Evolutionary conservation across 805 yeast species (phyloP), one percentile per base, ranked within the genome.

Genomic region (Vanderwaltozyma tropicalis): DNA sequence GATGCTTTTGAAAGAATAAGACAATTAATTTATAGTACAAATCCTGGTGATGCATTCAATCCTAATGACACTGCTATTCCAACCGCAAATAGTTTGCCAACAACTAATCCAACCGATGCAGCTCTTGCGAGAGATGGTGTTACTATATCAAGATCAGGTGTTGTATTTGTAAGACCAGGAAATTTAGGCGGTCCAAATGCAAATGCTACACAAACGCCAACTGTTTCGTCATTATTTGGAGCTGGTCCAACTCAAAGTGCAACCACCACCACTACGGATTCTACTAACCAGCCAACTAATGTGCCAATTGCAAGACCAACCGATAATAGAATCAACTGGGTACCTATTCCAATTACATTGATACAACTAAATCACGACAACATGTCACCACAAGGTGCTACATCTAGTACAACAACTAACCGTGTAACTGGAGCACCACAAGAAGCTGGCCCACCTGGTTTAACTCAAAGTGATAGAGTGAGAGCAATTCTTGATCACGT

Each of bases 1-100:
- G 42, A 39, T 14, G 53, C 55, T 9, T 52, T 56, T 32, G 59
- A 55, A 34, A 49, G 57, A 38, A 52, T 56, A 13, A 50, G 59
- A 39, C 47, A 44, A 32, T 34, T 52, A 16, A 40, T 54, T 21
- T 54, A 52, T 34, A 46, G 45, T 15, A 40, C 43, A 3, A 29
- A 32, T 9, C 41, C 44, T 18, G 34, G 21, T 22, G 39, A 31
- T 26, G 31, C 20, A 11, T 31, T 19, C 6, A 35, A 26, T 24
- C 39, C 32, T 34, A 19, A 19, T 26, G 11, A 20, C 12, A 12
- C 9, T 20, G 13, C 7, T 12, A 26, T 12, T 22, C 21, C 13
- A 32, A 24, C 14, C 18, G 3, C 30, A 26, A 25, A 13, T 13
- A 17, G n/a, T 25, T 2, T 4, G n/a, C 14, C 19, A 15, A 16